A percentile compares a stretch with the other conserved stretches of the same genome.
Evolutionary conservation across 768 basidiomycete genomes (phyloP).

Genomic region (Brasilioporus rufonigricans): DNA sequence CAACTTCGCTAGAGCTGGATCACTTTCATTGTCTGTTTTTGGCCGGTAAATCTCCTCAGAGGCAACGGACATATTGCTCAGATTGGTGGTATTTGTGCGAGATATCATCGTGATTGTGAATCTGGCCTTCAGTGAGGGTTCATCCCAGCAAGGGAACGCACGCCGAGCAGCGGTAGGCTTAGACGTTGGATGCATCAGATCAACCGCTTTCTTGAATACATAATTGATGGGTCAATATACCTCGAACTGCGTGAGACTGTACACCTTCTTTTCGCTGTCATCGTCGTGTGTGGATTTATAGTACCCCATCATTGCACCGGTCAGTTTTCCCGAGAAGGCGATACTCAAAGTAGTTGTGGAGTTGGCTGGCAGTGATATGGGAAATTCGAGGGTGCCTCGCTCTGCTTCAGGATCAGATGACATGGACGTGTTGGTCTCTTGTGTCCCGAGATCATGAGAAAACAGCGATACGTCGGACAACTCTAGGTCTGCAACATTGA

Average conservation of each 20-base stretch:
- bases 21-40: constrained; percentile 27
- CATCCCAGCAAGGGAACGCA: constrained; percentile 91
- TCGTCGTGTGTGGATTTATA: constrained; percentile 68
- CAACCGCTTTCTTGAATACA: not conserved
- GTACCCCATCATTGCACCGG: constrained; percentile 77
- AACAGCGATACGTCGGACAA: constrained; percentile 56
- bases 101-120: constrained; percentile 78
- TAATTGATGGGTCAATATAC: constrained; percentile 31
- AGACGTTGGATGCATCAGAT: not conserved
- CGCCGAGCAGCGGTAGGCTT: constrained; percentile 84
- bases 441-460: constrained; percentile 50
- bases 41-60: constrained; percentile 53
- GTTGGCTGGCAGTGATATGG: constrained; percentile 57
- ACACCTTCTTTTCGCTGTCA: constrained; percentile 61
- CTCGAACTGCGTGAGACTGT: constrained; percentile 89
- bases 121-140: constrained; percentile 86
- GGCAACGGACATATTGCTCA: constrained; percentile 83
- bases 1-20: constrained; percentile 39
- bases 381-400: constrained; percentile 60
- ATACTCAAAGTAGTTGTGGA: constrained; percentile 71
- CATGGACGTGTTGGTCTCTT: constrained; percentile 45
- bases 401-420: constrained; percentile 61
- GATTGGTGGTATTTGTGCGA: constrained; percentile 66
- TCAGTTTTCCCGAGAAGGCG: constrained; percentile 66
- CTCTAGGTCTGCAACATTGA: constrained; percentile 63